Percentiles rank a stretch among this genome's conserved stretches.
Evolutionary conservation across 2,329 filamentous ascomycete genomes (phyloP).

Genomic region (Paracorniculantispora psalliotae): DNA sequence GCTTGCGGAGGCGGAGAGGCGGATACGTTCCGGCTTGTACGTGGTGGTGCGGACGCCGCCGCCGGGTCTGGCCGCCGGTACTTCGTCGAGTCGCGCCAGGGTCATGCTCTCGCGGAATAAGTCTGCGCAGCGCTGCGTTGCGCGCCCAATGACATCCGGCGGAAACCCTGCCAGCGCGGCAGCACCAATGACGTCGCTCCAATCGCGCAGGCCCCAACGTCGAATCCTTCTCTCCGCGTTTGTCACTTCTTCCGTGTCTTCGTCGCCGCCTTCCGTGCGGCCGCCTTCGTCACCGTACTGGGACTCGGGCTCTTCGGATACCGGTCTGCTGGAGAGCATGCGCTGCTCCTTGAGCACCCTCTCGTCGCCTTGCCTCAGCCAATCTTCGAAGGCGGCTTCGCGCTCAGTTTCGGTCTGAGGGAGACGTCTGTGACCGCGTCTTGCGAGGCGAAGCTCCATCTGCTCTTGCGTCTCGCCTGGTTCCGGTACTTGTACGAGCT

Average conservation of each 20-base stretch:
- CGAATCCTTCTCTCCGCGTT: slow-evolving; percentile 24
- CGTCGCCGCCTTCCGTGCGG: slow-evolving; percentile 17
- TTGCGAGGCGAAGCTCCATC: slow-evolving; percentile 44
- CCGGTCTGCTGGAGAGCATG: slow-evolving; percentile 13
- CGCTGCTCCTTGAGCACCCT: slow-evolving; percentile 17
- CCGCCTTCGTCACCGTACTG: slow-evolving; percentile 15
- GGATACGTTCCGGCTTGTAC: slow-evolving; percentile 27
- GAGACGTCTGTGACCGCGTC: slow-evolving; percentile 31
- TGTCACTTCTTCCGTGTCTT: slow-evolving; percentile 16
- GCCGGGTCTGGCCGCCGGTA: slow-evolving; percentile 19
- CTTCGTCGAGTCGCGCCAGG: slow-evolving; percentile 50
- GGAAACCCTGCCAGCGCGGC: slow-evolving; percentile 72
- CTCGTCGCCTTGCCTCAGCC: slow-evolving; percentile 29
- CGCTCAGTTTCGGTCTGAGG: slow-evolving; percentile 22
- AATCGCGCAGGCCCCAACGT: slow-evolving; percentile 58
- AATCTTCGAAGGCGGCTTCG: slow-evolving; percentile 31
- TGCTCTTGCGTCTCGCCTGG: slow-evolving; percentile 43
- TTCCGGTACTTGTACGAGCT: slow-evolving; percentile 32
- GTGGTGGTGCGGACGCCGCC: slow-evolving; percentile 23
- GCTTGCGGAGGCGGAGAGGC: slow-evolving; percentile 19
- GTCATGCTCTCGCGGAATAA: slow-evolving; percentile 71
- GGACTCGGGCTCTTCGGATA: slow-evolving; percentile 13
- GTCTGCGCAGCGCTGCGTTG: slow-evolving; percentile 67
- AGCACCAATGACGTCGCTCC: slow-evolving; percentile 78
- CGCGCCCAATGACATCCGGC: slow-evolving; percentile 57